Evolutionary conservation across 208 protist species (phyloP).

Genomic region (Acanthamoeba polyphaga): DNA sequence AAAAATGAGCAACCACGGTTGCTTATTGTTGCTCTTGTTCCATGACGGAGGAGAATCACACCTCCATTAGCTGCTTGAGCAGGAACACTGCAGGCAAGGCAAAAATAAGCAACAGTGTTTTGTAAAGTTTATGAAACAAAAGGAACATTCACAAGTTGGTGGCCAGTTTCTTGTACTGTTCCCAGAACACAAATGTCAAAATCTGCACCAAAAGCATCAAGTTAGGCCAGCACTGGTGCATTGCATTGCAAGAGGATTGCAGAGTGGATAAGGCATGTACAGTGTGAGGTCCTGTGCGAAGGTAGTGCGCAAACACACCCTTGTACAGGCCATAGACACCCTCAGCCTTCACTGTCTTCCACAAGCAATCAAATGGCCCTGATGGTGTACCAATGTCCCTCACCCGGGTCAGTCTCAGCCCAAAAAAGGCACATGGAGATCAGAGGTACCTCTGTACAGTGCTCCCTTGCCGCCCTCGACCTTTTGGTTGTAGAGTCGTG

Average conservation of each 20-base stretch:
- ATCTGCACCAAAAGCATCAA: neutral
- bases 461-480: conserved; percentile 34
- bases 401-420: too few relatives aligned
- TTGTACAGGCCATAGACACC: conserved; percentile 48
- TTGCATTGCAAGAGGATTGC: neutral
- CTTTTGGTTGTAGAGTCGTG: conserved; percentile 83
- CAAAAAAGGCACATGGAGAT: neutral
- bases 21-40: too few relatives aligned
- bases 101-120: too few relatives aligned
- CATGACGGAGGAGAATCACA: too few relatives aligned
- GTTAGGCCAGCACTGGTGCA: neutral
- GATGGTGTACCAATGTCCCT: neutral
- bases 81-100: too few relatives aligned
- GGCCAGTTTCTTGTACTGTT: conserved; percentile 49
- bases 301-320: conserved; percentile 50
- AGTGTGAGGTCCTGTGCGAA: conserved; percentile 41
- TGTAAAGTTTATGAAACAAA: too few relatives aligned
- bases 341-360: conserved; percentile 13
- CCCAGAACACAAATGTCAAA: conserved; percentile 42
- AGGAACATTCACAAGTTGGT: neutral
- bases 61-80: too few relatives aligned
- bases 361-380: conserved; percentile 43
- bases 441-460: conserved; percentile 41
- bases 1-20: too few relatives aligned
- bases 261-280: neutral